Base-by-base conservation (phyloP, 495 filamentous ascomycete species). In the Hypoxylon cercidicola region DNA sequence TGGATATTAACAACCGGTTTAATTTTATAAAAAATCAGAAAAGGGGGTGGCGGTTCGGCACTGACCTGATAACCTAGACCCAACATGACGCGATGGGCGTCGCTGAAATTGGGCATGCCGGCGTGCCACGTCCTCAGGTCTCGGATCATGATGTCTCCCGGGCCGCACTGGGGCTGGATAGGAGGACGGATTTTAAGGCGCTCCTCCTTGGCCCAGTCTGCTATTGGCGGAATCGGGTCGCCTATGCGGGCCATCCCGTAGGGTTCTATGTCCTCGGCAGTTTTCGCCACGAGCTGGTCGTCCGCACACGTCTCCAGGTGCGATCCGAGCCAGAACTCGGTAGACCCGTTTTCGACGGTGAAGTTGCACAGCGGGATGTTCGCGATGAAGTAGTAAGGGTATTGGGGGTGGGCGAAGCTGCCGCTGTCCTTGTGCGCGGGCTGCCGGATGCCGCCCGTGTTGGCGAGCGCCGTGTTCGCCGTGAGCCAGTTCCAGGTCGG, bases 111-210 rank as follows among this genome's bases (percentile, higher is more conserved):
- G 30, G 77, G 77, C 72, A 77, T 78, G 8, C 79, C 78, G 1
- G 77, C 78, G 72, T 81, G 79, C 79, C 78, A 81, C 45, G 78
- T 67, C 35, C 77, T 57, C 44, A 81, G 58, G 60, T 81, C 79
- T 16, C 79, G 64, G 39, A 80, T 70, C 30, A 79, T 72, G 34
- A 82, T 63, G 23, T 72, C 68, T 0, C 79, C 79, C 59, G 77
- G 76, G 12, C 72, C 70, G 47, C 78, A 65, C 18, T 49, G 49
- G 7, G 78, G 78, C 64, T 80, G 78, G 51, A 78, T 63, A 4
- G 71, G 73, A 4, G 75, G 77, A 20, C 68, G 58, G 19, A 74
- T 47, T 16, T 62, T 68, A 7, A 73, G 48, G 6, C 76, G 55
- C 41, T 69, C 66, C 43, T 80, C 73, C 1, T 77, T 20, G 0